A percentile compares a stretch with the other conserved stretches of the same genome.
Evolutionary conservation across 2,329 filamentous ascomycete species (phyloP).

Genomic region (Septoria petroselini): DNA sequence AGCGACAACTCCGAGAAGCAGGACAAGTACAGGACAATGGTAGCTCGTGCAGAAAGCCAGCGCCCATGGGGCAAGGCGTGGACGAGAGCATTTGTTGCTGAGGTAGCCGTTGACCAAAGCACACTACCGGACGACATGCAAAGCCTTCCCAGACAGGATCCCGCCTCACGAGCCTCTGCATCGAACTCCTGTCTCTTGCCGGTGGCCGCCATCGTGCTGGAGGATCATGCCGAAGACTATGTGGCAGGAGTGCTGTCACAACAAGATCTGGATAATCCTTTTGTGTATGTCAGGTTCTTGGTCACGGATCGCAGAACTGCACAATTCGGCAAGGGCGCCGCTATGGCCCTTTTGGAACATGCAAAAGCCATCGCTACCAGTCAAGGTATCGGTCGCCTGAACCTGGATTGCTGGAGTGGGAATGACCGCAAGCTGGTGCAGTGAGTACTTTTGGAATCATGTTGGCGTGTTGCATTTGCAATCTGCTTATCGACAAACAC

Average conservation of each 20-base stretch:
- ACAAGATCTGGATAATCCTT: conserved; percentile 17
- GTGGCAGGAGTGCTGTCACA: conserved; percentile 63
- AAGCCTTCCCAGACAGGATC: not conserved
- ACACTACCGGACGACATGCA: not conserved
- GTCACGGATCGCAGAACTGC: conserved; percentile 15
- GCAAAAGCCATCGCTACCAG: conserved; percentile 9
- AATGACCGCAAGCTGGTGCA: conserved; percentile 15
- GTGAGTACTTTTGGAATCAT: conserved; percentile 5
- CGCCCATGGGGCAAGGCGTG: conserved; percentile 11
- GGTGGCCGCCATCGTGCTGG: conserved; percentile 15
- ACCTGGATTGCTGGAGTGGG: conserved; percentile 19
- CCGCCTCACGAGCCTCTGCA: not conserved
- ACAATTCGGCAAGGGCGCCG: conserved; percentile 12
- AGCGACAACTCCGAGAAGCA: conserved; percentile 1
- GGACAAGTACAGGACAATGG: conserved; percentile 6
- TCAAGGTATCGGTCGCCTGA: conserved; percentile 5
- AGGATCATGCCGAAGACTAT: conserved; percentile 12
- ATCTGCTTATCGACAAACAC: not conserved
- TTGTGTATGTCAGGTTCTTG: conserved; percentile 15
- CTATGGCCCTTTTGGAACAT: conserved; percentile 13
- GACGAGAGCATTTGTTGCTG: conserved; percentile 12
- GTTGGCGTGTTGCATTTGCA: not conserved
- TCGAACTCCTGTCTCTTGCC: not conserved
- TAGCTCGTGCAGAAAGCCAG: conserved; percentile 10
- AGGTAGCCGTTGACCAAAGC: not conserved